These are phyloP conservation scores for Corylus heterophylla DNA, from an alignment of 306 rosid genomes.

Conservation along the genomic window DNA sequence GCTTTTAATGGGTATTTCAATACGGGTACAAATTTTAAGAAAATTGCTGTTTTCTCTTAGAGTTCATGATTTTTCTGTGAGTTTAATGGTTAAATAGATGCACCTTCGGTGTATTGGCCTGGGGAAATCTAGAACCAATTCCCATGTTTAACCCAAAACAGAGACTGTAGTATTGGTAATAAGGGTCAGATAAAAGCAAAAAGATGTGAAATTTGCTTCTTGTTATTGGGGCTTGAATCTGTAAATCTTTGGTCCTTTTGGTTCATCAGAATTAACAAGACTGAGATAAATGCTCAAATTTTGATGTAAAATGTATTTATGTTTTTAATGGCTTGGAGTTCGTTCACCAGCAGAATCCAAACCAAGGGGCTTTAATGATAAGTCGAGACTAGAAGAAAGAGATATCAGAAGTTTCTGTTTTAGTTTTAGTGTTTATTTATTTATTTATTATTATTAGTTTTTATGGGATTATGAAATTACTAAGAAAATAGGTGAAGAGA, in stretches of 20 bases:
- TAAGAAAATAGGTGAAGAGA: background rate
- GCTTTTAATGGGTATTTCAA: background rate
- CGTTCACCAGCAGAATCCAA: background rate
- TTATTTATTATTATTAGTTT: background rate
- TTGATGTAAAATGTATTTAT: background rate
- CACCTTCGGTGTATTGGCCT: background rate
- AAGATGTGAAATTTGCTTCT: background rate
- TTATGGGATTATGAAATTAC: background rate
- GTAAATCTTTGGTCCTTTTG: background rate
- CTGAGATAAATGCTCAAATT: background rate
- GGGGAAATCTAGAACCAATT: background rate
- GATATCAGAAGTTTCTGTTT: background rate
- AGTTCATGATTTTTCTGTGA: background rate
- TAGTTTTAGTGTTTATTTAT: background rate
- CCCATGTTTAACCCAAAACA: background rate
- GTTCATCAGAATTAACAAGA: background rate
- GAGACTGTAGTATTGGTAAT: background rate
- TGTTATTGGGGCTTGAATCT: background rate
- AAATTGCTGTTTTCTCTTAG: background rate
- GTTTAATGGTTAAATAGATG: background rate
- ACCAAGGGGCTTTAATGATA: background rate
- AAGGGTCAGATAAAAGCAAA: background rate
- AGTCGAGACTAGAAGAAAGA: background rate
- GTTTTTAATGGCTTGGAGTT: background rate
- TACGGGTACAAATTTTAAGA: background rate